Percentiles rank a stretch among this genome's conserved stretches.
Conservation (phyloP, 768 basidiomycete species). For the Leccinum subtestaceum region DNA sequence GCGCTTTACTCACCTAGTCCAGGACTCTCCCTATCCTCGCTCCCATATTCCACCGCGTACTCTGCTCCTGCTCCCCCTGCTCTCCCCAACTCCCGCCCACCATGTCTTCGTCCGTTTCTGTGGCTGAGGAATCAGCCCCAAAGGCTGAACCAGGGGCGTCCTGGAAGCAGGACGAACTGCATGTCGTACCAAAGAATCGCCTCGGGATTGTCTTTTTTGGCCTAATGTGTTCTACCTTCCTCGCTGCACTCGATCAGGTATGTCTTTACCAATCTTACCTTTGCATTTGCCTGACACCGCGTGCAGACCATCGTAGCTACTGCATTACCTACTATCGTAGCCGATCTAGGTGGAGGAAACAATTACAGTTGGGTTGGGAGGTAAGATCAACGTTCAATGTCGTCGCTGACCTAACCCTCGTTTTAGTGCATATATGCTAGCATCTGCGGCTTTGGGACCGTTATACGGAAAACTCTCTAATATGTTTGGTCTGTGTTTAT, state of each 20-base stretch:
- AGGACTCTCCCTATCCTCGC: background rate
- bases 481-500: conserved; percentile 31
- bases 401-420: background rate
- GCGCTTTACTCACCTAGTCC: background rate
- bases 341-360: conserved; percentile 41
- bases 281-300: background rate
- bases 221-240: conserved; percentile 42
- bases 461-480: conserved; percentile 49
- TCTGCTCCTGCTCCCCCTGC: background rate
- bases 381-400: conserved; percentile 17
- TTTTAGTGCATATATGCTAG: conserved; percentile 46
- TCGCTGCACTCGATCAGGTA: conserved; percentile 50
- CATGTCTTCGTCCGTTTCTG: conserved; percentile 10
- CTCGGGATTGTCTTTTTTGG: conserved; percentile 43
- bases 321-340: conserved; percentile 49
- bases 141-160: conserved; percentile 29
- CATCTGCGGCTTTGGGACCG: conserved; percentile 40
- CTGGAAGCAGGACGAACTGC: conserved; percentile 40
- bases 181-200: conserved; percentile 42
- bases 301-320: conserved; percentile 46
- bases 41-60: background rate
- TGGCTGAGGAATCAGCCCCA: background rate
- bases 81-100: background rate
- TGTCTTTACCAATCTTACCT: background rate
- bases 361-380: conserved; percentile 52